Base-by-base conservation (phyloP, 257 asterid genomes). In the Ballota nigra region DNA sequence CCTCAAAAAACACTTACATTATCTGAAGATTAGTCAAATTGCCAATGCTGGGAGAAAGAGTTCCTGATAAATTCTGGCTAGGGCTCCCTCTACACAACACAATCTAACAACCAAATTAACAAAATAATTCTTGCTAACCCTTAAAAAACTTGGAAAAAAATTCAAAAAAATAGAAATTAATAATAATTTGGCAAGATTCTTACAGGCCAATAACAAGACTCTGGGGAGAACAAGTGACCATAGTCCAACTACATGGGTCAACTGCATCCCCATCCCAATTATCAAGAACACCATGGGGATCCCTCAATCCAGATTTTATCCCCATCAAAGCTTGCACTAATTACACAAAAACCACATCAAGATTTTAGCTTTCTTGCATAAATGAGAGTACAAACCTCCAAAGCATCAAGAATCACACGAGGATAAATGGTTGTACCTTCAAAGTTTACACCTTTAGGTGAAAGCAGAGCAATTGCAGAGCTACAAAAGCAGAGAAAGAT, bases 181-280 rank as follows among this genome's bases (percentile, higher is more conserved):
- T 12, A n/a, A n/a, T 6, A 31, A 31, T 15, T 23, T 3, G 20
- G 23, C 9, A 4, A 33, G 8, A 20, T 34, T 63, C 95, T 89
- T 87, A 94, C 99, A 94, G 77, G 83, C 99, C 98, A 82, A 89
- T 86, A 71, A 94, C 99, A 53, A 94, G 85, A 80, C 81, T 87
- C 68, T 91, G 89, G 43, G 86, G 41, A 28, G 97, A 91, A 74
- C 99, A 94, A 68, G 99, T 94, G 72, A 94, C 87, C 99, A 94
- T 91, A 31, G 97, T 83, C 99, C 99, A 94, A 82, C 98, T 89
- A 88, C 99, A 94, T 26, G 99, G 99, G 84, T 94, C 99, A 79
- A 94, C 99, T 5, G 98, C 88, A 72, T 87, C 85, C 51, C 89
- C 90, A 86, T 94, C 99, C 99, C 99, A 94, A 69, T 88, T 89